Base-by-base conservation (phyloP, 495 filamentous ascomycete genomes). In the Penicillium pulvis region DNA sequence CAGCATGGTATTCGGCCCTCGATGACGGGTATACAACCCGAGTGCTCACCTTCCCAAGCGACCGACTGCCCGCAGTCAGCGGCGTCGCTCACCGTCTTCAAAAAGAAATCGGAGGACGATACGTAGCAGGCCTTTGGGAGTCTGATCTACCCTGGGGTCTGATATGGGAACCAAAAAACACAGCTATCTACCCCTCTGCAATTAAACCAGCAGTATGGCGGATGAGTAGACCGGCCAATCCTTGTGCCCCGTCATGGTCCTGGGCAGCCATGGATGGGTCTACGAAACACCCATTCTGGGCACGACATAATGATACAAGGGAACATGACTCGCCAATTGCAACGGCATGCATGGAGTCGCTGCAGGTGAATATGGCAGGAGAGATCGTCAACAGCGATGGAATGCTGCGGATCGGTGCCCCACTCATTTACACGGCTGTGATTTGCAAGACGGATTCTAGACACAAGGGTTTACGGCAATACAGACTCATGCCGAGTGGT, bases 141-240 rank as follows among this genome's bases (percentile, higher is more conserved):
- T 47, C 45, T n/a, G 45, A 47, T 47, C 4, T 47, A 28, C 45
- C 45, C 19, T 47, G 45, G 45, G 45, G 20, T n/a, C 20, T 47
- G 10, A 9, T 47, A 7, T 47, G 45, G 45, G 45, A n/a, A 28
- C 26, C 45, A 47, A 47, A 47, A 16, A 41, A 41, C 39, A n/a
- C 14, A 6, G 5, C 2, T n/a, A 11, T n/a, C 1, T 46, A 23
- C 17, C 44, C 24, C 4, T 4, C 20, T 23, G 20, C n/a, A 9
- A 10, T n/a, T 1, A 23, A 23, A 24, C 24, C 24, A 26, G 17
- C 19, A 23, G 17, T 23, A 6, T 23, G 17, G 19, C 24, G 20
- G 45, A 28, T 47, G 45, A 47, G 20, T 1, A 47, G 45, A 19
- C 45, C 45, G 1, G 14, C 5, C 12, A 47, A 24, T 47, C 7